Base-by-base conservation (phyloP, 2,329 filamentous ascomycete species). In the Coniochaeta sp. region DNA sequence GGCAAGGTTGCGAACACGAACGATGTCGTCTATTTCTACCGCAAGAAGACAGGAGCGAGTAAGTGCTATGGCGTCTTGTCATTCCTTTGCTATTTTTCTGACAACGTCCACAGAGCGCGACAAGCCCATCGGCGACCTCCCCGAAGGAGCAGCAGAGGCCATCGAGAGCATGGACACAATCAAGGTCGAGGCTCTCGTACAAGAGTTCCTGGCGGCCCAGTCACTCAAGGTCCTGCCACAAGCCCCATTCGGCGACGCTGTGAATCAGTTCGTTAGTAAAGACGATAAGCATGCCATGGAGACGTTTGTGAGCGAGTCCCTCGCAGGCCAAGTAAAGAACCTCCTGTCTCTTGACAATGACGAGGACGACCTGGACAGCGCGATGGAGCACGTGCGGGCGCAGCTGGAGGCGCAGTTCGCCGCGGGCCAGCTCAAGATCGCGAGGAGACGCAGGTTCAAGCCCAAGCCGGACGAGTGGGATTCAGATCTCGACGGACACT, bases 221-320 rank as follows among this genome's bases (percentile, higher is more conserved):
- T 91, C 89, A 0, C 80, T 99, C 30, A 95, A 91, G 53, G 94
- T 99, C 48, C 77, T 99, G 0, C 94, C 94, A 0, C 89, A 96
- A 61, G 94, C 91, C 27, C 87, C 87, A 0, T 96, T 99, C 62
- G 88, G 91, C 14, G 91, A 97, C 62, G 94, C 94, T 0, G 90
- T 99, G 5, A 86, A 85, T 46, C 88, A 95, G 55, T 99, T 94
- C 61, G 90, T 99, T 24, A 85, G 91, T 65, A 97, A 97, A 59
- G 90, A 96, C 58, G 94, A 99, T 71, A 95, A 91, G 64, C 85
- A 94, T 60, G 90, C 90, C 3, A 90, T 97, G 84, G 84, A 91
- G 62, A 74, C 83, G 40, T 92, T 92, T 60, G 85, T 92, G 9
- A 81, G 79, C 20, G 85, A 90, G 28, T 86, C 85, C 13, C 71